phyloP scores from a whole-genome alignment of 768 basidiomycete genomes.

The Pholiota molesta region DNA sequence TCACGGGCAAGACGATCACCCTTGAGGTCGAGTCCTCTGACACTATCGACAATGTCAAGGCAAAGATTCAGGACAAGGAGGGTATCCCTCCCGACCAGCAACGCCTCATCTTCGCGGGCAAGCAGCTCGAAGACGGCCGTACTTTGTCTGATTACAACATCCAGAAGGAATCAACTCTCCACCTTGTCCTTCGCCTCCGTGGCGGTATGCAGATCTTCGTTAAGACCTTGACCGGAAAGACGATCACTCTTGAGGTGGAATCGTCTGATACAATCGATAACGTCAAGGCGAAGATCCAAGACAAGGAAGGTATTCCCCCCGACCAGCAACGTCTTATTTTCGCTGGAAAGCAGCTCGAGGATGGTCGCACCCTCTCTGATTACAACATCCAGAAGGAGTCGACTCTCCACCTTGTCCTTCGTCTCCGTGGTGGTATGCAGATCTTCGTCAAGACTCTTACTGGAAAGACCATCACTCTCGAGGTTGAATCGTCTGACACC shows the following conservation, averaged over 20 bases:
- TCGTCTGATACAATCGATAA: constrained; percentile 28
- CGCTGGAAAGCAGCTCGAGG: constrained; percentile 29
- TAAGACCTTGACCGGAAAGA: constrained; percentile 30
- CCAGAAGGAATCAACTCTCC: constrained; percentile 24
- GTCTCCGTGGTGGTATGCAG: constrained; percentile 41
- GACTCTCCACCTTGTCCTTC: constrained; percentile 42
- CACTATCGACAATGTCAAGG: constrained; percentile 26
- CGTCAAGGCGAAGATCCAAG: constrained; percentile 28
- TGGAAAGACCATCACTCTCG: constrained; percentile 72
- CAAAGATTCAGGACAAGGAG: constrained; percentile 48
- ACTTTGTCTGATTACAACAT: constrained; percentile 26
- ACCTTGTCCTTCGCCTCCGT: constrained; percentile 24
- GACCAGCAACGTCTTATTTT: constrained; percentile 29
- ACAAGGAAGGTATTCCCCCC: constrained; percentile 27
- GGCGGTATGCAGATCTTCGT: constrained; percentile 29
- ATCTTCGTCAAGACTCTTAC: constrained; percentile 56
- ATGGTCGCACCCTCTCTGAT: constrained; percentile 41
- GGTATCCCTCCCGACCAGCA: constrained; percentile 26
- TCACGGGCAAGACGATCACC: constrained; percentile 59
- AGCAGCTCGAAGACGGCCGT: constrained; percentile 24
- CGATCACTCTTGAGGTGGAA: constrained; percentile 28
- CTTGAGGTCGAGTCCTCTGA: constrained; percentile 27
- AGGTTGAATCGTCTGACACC: constrained; percentile 75
- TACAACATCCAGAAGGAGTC: constrained; percentile 45
- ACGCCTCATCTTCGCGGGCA: constrained; percentile 25